phyloP scores from a whole-genome alignment of 805 yeast species.

The Kuraishia cidri region DNA sequence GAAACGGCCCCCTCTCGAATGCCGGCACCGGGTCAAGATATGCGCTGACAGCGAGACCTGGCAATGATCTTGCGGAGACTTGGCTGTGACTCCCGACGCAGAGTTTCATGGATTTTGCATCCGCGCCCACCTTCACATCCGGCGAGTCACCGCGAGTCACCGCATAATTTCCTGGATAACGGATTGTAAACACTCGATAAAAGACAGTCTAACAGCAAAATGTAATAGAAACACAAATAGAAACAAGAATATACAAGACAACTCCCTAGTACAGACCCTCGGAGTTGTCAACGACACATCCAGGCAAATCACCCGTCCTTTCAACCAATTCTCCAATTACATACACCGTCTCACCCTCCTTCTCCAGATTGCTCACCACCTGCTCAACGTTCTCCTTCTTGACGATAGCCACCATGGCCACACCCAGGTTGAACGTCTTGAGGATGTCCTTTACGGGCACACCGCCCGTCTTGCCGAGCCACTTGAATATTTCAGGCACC shows the following conservation, averaged over 20 bases:
- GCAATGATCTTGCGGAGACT: too few relatives aligned
- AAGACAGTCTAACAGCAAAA: not conserved
- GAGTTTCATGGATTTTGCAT: too few relatives aligned
- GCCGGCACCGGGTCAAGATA: too few relatives aligned
- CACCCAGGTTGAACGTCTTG: slow-evolving; percentile 92
- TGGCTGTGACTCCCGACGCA: too few relatives aligned
- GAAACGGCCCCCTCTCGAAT: too few relatives aligned
- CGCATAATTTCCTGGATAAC: too few relatives aligned
- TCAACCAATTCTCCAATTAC: slow-evolving; percentile 52
- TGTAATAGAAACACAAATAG: not conserved
- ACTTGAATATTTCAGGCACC: slow-evolving; percentile 82
- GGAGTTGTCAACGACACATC: slow-evolving; percentile 48
- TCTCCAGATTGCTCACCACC: slow-evolving; percentile 42
- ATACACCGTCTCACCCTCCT: slow-evolving; percentile 70
- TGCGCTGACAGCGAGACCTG: too few relatives aligned
- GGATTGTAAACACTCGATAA: too few relatives aligned
- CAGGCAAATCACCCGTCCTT: slow-evolving; percentile 38
- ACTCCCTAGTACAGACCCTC: slow-evolving; percentile 31
- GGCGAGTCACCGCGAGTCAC: too few relatives aligned
- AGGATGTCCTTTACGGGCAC: slow-evolving; percentile 80
- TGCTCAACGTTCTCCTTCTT: slow-evolving; percentile 54
- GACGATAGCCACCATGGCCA: slow-evolving; percentile 92
- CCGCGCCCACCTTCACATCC: too few relatives aligned
- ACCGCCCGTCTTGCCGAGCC: slow-evolving; percentile 89
- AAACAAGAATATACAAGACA: not conserved